A percentile compares a stretch with the other conserved stretches of the same genome.
These are phyloP conservation scores for Boletus reticuloceps DNA, from an alignment of 768 basidiomycete species.

Conservation along the genomic window DNA sequence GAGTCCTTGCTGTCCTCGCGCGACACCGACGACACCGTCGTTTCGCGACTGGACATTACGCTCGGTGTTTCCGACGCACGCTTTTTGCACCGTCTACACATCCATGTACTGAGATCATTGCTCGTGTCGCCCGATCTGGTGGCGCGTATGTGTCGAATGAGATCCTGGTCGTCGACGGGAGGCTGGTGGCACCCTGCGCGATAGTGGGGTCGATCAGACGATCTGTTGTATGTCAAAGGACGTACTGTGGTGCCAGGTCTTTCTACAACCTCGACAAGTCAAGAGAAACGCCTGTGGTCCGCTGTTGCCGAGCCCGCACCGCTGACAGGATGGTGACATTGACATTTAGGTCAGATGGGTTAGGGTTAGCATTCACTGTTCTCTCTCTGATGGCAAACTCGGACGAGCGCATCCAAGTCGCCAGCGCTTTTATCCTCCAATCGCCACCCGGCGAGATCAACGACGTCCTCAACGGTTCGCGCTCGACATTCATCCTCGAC, in stretches of 20 bases:
- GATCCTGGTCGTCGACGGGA: slow-evolving; percentile 24
- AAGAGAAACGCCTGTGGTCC: slow-evolving; percentile 32
- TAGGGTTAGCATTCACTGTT: slow-evolving; percentile 23
- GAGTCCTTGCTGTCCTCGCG: background rate
- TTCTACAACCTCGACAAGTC: slow-evolving; percentile 32
- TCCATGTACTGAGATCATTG: slow-evolving; percentile 26
- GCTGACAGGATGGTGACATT: slow-evolving; percentile 13
- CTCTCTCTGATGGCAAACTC: slow-evolving; percentile 45
- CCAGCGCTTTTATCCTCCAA: slow-evolving; percentile 79
- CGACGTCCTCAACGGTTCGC: slow-evolving; percentile 85
- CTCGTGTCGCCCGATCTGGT: slow-evolving; percentile 22
- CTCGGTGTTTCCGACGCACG: background rate
- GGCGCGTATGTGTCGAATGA: slow-evolving; percentile 24
- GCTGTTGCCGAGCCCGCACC: slow-evolving; percentile 26
- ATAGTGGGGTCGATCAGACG: background rate
- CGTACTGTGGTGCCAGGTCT: slow-evolving; percentile 35
- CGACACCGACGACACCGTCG: slow-evolving; percentile 7
- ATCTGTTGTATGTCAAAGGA: background rate
- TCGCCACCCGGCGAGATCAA: slow-evolving; percentile 96
- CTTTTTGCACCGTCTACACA: slow-evolving; percentile 32
- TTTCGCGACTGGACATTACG: slow-evolving; percentile 3
- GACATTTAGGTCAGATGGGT: slow-evolving; percentile 4
- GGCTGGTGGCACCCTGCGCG: slow-evolving; percentile 33
- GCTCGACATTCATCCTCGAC: background rate
- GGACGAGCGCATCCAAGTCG: slow-evolving; percentile 65